Base-by-base conservation (phyloP, 2,329 filamentous ascomycete species). In the Grosmannia huntii region DNA sequence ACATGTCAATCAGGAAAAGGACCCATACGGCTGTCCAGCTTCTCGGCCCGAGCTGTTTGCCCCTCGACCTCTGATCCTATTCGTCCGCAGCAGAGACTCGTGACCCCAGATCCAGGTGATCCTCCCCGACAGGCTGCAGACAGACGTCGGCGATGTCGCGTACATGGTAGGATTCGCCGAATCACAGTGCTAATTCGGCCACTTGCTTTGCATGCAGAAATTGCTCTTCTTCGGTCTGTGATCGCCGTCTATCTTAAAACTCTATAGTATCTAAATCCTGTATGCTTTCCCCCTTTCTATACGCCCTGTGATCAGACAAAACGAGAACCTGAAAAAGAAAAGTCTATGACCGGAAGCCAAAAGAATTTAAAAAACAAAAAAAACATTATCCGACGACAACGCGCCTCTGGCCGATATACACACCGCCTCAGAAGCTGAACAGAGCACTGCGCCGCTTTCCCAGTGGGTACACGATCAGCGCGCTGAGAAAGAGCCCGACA, bases 401-500 rank as follows among this genome's bases (percentile, higher is more conserved):
- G n/a, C n/a, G 10, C 3, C 21, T 25, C 9, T 25, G 21, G 12
- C 36, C 16, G 36, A 38, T 7, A 28, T 4, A 28, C 31, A 33
- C 41, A n/a, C 19, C 27, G 9, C 33, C 23, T 33, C 56, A 80
- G 60, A 81, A 81, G 58, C 76, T 79, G 62, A 81, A 81, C 53
- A 83, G 62, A 2, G 79, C 80, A 62, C 80, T 82, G 58, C 80
- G 72, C 62, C 77, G 72, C 69, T 83, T 83, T 14, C 80, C 80
- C 38, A 81, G 67, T 0, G 79, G 79, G 64, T 81, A 81, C 16
- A 81, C 74, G 58, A 81, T 71, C 52, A 81, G 65, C 7, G 78
- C 78, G 57, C 79, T 80, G 65, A 82, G 70, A 60, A 79, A 81
- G 28, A 84, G 64, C 14, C 81, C 81, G 2, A 83, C 80, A n/a